phyloP scores from a whole-genome alignment of 345 rosid species.

The Arabidopsis thaliana region TAIR10.1 NC_003076.8:20184501-20185000 shows the following conservation, averaged over 20 bases:
- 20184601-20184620: slow-evolving; percentile 99
- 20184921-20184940: neutral
- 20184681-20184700: slow-evolving; percentile 98
- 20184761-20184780: neutral
- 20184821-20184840: neutral
- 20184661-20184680: slow-evolving; percentile 98
- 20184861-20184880: neutral
- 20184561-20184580: slow-evolving; percentile 99
- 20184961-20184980: slow-evolving; percentile 3
- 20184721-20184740: slow-evolving; percentile 98
- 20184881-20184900: neutral
- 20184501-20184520: slow-evolving; percentile 68
- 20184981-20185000: neutral
- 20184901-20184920: neutral
- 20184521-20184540: slow-evolving; percentile 92
- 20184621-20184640: slow-evolving; percentile 85
- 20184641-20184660: slow-evolving; percentile 91
- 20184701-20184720: slow-evolving; percentile 92
- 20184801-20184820: slow-evolving; percentile 9
- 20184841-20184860: neutral
- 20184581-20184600: slow-evolving; percentile 99
- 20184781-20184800: neutral
- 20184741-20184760: slow-evolving; percentile 68
- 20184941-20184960: neutral
- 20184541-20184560: slow-evolving; percentile 95